A percentile compares a stretch with the other conserved stretches of the same genome.
phyloP scores from a whole-genome alignment of 2,329 filamentous ascomycete genomes.

The Xenoacremonium recifei region DNA sequence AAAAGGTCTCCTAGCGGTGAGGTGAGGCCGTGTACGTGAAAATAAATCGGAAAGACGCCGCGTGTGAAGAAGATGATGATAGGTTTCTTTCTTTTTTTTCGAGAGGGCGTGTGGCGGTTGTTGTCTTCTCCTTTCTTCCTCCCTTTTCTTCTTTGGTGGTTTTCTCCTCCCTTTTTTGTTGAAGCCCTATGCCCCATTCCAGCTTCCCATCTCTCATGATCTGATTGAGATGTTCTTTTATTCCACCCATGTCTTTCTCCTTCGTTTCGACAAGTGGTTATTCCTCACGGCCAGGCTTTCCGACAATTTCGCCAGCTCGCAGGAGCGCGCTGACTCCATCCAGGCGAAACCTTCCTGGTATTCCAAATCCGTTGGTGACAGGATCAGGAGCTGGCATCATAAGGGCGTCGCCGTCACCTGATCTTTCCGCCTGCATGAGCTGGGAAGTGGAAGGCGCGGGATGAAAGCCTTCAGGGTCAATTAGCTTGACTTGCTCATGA shows the following conservation, averaged over 20 bases:
- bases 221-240: no score
- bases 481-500: constrained; percentile 27
- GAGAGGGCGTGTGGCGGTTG: no score
- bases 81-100: no score
- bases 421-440: constrained; percentile 29
- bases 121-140: no score
- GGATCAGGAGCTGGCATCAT: constrained; percentile 28
- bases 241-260: no score
- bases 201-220: no score
- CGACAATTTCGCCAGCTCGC: constrained; percentile 58
- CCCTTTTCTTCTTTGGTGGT: background rate
- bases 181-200: no score
- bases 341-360: constrained; percentile 32
- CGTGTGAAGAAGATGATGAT: no score
- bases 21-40: no score
- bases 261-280: constrained; percentile 15
- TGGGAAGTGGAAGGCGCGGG: constrained; percentile 31
- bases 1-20: no score
- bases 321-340: constrained; percentile 61
- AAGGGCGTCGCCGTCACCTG: constrained; percentile 29
- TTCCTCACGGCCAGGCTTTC: constrained; percentile 35
- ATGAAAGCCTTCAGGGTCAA: constrained; percentile 30
- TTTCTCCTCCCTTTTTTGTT: no score
- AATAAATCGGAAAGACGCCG: no score
- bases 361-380: constrained; percentile 9